Percentiles rank a stretch among this genome's conserved stretches.
These are phyloP conservation scores for Orbilia javanica DNA, from an alignment of 2,329 filamentous ascomycete genomes.

Conservation along the genomic window DNA sequence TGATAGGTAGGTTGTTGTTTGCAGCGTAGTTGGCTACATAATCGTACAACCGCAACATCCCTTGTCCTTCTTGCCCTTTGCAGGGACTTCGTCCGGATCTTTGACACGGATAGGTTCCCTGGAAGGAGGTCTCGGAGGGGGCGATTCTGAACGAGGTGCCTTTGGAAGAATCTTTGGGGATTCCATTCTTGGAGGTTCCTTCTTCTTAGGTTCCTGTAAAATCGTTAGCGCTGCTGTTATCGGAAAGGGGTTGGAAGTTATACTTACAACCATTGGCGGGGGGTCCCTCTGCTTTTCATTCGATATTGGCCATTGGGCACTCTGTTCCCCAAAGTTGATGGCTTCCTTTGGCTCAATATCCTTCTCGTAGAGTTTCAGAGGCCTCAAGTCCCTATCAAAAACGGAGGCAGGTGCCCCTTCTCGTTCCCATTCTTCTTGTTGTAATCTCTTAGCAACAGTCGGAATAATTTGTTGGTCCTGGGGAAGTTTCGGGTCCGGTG, in stretches of 20 bases:
- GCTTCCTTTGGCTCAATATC: conserved; percentile 66
- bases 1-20: neutral
- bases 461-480: conserved; percentile 96
- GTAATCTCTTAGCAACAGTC: conserved; percentile 88
- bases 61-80: conserved; percentile 51
- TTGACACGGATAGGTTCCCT: conserved; percentile 57
- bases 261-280: conserved; percentile 54
- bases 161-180: conserved; percentile 28
- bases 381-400: conserved; percentile 89
- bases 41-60: conserved; percentile 58
- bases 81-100: conserved; percentile 41
- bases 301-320: conserved; percentile 45
- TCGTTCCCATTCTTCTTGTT: conserved; percentile 95
- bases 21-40: conserved; percentile 39
- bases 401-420: conserved; percentile 86
- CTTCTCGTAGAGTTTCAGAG: conserved; percentile 74
- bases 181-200: neutral
- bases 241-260: neutral
- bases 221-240: neutral
- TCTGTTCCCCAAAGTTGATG: conserved; percentile 50
- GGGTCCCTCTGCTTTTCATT: conserved; percentile 52
- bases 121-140: conserved; percentile 34
- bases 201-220: conserved; percentile 37
- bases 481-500: conserved; percentile 91
- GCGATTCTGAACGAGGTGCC: conserved; percentile 13